A percentile compares a stretch with the other conserved stretches of the same genome.
Evolutionary conservation across 495 filamentous ascomycete species (phyloP).

Genomic region (Aspergillus affinis): DNA sequence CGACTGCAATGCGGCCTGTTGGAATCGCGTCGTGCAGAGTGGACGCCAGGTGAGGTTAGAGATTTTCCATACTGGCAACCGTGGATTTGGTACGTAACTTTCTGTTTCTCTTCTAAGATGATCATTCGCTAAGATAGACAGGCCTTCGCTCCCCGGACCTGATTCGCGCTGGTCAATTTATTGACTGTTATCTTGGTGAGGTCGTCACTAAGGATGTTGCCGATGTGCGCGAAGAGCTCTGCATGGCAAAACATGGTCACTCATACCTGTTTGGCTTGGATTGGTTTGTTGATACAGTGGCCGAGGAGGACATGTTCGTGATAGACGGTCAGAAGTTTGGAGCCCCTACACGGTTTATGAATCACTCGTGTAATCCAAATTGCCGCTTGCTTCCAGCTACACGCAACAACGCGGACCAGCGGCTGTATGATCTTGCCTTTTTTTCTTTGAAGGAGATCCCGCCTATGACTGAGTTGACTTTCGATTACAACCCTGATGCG

Average conservation of each 20-base stretch:
- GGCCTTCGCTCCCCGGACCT: slow-evolving; percentile 67
- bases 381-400: slow-evolving; percentile 82
- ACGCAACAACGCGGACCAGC: slow-evolving; percentile 69
- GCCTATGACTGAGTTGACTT: slow-evolving; percentile 73
- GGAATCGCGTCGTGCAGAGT: slow-evolving; percentile 76
- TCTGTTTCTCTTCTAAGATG: background rate
- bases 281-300: slow-evolving; percentile 58
- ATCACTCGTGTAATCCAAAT: slow-evolving; percentile 70
- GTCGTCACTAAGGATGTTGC: slow-evolving; percentile 74
- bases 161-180: slow-evolving; percentile 76
- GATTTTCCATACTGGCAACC: slow-evolving; percentile 74
- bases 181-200: slow-evolving; percentile 88
- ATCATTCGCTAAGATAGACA: slow-evolving; percentile 23
- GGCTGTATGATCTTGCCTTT: slow-evolving; percentile 82
- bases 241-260: slow-evolving; percentile 30
- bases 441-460: slow-evolving; percentile 74
- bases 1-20: slow-evolving; percentile 64
- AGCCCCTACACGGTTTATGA: slow-evolving; percentile 61
- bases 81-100: slow-evolving; percentile 72
- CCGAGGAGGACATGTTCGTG: slow-evolving; percentile 48
- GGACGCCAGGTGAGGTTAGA: slow-evolving; percentile 73
- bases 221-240: slow-evolving; percentile 57
- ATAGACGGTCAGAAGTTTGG: slow-evolving; percentile 61
- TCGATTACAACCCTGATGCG: slow-evolving; percentile 71
- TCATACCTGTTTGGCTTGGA: slow-evolving; percentile 86